phyloP scores from a whole-genome alignment of 257 asterid species.

The Prunella vulgaris region DNA sequence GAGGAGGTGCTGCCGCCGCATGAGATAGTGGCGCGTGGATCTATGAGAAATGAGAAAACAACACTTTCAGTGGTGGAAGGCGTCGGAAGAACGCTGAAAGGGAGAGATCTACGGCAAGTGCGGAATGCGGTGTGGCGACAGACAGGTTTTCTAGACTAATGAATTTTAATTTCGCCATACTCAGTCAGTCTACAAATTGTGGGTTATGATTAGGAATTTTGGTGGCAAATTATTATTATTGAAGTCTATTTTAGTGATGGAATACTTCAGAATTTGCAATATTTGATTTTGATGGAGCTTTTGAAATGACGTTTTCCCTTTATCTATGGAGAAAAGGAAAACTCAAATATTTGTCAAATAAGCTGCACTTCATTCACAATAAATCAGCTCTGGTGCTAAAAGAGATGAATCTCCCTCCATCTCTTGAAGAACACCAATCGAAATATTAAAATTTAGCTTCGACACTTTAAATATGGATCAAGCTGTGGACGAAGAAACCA shows the following conservation, averaged over 20 bases:
- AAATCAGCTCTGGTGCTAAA: no score
- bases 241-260: neutral
- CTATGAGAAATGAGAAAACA: conserved; percentile 37
- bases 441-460: no score
- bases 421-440: no score
- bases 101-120: conserved; percentile 88
- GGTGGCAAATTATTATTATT: conserved; percentile 12
- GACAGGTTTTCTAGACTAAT: conserved; percentile 72
- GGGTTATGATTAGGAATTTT: neutral
- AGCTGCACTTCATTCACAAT: no score
- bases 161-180: no score
- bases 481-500: no score
- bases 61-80: conserved; percentile 85
- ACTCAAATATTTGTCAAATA: no score
- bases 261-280: no score
- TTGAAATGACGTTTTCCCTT: neutral
- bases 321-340: neutral
- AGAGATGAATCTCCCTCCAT: no score
- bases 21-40: conserved; percentile 70
- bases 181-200: no score
- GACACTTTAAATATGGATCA: no score
- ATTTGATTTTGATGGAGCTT: neutral
- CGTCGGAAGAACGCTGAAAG: conserved; percentile 81
- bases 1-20: conserved; percentile 91
- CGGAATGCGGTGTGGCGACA: conserved; percentile 84